A percentile compares a stretch with the other conserved stretches of the same genome.
Conservation (phyloP, 2,329 filamentous ascomycete genomes). For the Didymella pomorum region DNA sequence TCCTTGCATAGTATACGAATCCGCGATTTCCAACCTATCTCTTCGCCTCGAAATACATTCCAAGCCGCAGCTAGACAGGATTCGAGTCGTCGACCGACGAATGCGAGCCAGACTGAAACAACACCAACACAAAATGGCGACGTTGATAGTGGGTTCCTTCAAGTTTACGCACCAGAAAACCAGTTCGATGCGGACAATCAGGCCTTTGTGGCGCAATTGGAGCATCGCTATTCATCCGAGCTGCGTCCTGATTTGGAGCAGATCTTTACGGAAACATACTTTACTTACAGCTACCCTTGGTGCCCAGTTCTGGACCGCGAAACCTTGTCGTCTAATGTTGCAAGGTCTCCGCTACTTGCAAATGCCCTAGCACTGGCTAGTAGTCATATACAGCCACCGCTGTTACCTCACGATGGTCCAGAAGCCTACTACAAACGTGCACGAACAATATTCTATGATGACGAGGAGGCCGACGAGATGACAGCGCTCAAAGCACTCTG, state of each 20-base stretch:
- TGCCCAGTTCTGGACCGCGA: constrained; percentile 33
- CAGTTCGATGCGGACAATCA: not conserved
- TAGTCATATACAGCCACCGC: not conserved
- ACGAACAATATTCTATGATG: constrained; percentile 25
- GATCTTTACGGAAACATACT: constrained; percentile 34
- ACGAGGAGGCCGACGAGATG: constrained; percentile 31
- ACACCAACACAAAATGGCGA: not conserved
- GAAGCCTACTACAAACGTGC: not conserved
- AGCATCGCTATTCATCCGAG: not conserved
- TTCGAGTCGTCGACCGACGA: not conserved
- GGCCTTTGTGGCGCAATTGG: not conserved
- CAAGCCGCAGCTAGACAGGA: too few relatives aligned
- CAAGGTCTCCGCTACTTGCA: constrained; percentile 26
- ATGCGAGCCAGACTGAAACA: not conserved
- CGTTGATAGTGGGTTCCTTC: not conserved
- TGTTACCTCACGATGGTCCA: not conserved
- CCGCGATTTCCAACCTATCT: not conserved
- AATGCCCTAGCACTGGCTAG: not conserved
- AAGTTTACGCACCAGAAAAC: not conserved
- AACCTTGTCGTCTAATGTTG: constrained; percentile 25
- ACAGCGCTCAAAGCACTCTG: constrained; percentile 31
- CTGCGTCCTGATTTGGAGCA: constrained; percentile 29
- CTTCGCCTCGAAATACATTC: not conserved
- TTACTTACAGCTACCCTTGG: constrained; percentile 33
- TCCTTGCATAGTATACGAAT: not conserved